A percentile compares a stretch with the other conserved stretches of the same genome.
Evolutionary conservation across 352 stramenopile species (phyloP).

Genomic region (Phytophthora quininea): DNA sequence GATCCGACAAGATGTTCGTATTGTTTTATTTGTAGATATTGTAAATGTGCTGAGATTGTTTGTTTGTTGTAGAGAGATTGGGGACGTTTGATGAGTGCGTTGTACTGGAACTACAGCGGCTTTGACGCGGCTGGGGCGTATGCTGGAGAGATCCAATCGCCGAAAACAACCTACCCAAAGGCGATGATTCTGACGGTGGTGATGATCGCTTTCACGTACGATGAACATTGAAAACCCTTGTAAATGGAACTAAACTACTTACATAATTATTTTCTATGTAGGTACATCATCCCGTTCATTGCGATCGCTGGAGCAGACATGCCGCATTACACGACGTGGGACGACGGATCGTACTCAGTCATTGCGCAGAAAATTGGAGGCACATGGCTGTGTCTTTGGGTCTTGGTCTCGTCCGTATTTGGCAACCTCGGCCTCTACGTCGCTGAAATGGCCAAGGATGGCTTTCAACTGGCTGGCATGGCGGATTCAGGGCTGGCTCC

Average conservation of each 20-base stretch:
- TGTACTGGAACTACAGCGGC: slow-evolving; percentile 88
- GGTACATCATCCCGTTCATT: slow-evolving; percentile 74
- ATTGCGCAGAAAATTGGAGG: slow-evolving; percentile 72
- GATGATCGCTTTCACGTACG: slow-evolving; percentile 77
- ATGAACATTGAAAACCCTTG: not conserved
- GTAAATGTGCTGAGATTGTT: slow-evolving; percentile 5
- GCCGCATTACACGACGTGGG: slow-evolving; percentile 76
- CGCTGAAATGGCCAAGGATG: slow-evolving; percentile 85
- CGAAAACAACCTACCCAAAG: slow-evolving; percentile 71
- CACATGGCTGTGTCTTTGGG: slow-evolving; percentile 75
- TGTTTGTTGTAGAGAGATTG: slow-evolving; percentile 51
- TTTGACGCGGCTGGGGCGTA: slow-evolving; percentile 80
- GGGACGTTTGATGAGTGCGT: slow-evolving; percentile 61
- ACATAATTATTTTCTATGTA: slow-evolving; percentile 6
- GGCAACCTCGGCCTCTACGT: slow-evolving; percentile 84
- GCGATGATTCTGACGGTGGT: slow-evolving; percentile 82
- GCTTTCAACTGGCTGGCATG: slow-evolving; percentile 83
- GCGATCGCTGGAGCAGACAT: slow-evolving; percentile 72
- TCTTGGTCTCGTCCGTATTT: slow-evolving; percentile 78
- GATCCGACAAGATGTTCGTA: slow-evolving; percentile 57
- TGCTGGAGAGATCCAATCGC: slow-evolving; percentile 73
- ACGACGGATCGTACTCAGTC: slow-evolving; percentile 76
- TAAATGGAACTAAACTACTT: too few relatives aligned
- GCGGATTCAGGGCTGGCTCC: slow-evolving; percentile 80
- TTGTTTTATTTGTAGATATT: not conserved